A percentile compares a stretch with the other conserved stretches of the same genome.
phyloP scores from a whole-genome alignment of 805 yeast species.

The Brettanomyces bruxellensis region DNA sequence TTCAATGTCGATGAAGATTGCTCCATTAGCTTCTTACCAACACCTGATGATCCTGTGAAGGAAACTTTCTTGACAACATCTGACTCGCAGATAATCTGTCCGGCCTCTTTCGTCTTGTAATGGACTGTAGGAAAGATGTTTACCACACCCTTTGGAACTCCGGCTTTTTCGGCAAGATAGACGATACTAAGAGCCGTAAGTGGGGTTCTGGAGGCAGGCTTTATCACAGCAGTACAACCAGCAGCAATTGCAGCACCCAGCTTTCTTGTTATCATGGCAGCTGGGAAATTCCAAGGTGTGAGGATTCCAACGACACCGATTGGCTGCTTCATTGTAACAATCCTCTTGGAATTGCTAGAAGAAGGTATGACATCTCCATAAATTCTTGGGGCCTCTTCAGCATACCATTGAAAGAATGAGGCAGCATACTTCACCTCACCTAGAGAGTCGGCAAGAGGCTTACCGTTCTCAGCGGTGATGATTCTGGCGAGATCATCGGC shows the following conservation, averaged over 20 bases:
- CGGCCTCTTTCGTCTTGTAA: constrained; percentile 35
- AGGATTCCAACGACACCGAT: constrained; percentile 72
- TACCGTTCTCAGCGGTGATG: constrained; percentile 66
- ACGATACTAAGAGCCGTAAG: constrained; percentile 63
- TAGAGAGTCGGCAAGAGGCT: constrained; percentile 58
- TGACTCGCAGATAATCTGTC: constrained; percentile 48
- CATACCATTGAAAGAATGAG: constrained; percentile 82
- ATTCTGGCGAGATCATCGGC: constrained; percentile 57
- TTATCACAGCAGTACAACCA: constrained; percentile 69
- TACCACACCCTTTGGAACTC: constrained; percentile 61
- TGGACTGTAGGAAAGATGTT: constrained; percentile 49
- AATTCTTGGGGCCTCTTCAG: constrained; percentile 70
- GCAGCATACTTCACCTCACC: constrained; percentile 66
- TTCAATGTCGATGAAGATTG: constrained; percentile 57
- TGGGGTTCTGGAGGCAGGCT: constrained; percentile 75
- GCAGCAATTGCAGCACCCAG: constrained; percentile 72
- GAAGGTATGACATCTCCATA: constrained; percentile 63
- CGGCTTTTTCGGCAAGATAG: constrained; percentile 52
- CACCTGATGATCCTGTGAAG: constrained; percentile 71
- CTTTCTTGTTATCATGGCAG: constrained; percentile 69
- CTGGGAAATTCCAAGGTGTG: constrained; percentile 83
- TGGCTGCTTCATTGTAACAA: constrained; percentile 61
- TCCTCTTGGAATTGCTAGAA: constrained; percentile 36
- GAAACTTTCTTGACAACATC: constrained; percentile 55
- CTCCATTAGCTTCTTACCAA: constrained; percentile 58